phyloP scores from a whole-genome alignment of 441 rosid species.

The Eruca vesicaria region DNA sequence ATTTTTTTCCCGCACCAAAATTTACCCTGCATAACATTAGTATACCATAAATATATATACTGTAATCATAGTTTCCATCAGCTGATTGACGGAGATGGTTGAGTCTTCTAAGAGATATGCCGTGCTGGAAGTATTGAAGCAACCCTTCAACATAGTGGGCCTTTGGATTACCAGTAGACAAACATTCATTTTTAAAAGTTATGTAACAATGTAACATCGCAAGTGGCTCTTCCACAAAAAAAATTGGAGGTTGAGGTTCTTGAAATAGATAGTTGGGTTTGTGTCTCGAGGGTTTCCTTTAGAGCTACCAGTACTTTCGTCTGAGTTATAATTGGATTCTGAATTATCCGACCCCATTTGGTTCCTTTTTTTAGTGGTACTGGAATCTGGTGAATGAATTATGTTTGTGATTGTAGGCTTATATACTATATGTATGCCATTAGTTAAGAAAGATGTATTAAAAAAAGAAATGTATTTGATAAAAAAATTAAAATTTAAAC shows the following conservation, averaged over 20 bases:
- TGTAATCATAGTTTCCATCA: background rate
- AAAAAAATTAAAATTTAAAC: too few species aligned
- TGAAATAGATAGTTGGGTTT: background rate
- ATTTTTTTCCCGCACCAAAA: background rate
- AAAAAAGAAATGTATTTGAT: too few species aligned
- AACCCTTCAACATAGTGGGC: background rate
- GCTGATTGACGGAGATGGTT: background rate
- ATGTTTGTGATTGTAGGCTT: too few species aligned
- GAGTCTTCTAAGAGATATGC: background rate
- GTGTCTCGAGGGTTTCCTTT: background rate
- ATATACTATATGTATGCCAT: too few species aligned
- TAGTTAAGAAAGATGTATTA: too few species aligned
- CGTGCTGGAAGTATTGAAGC: background rate
- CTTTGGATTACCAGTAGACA: background rate
- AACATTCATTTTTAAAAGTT: background rate
- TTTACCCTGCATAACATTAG: background rate
- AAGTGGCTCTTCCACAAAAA: background rate
- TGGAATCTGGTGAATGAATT: too few species aligned
- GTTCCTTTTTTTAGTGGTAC: too few species aligned
- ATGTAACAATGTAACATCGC: background rate
- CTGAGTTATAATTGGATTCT: too few species aligned
- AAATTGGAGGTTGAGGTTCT: background rate
- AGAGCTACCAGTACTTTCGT: background rate
- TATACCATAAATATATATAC: background rate
- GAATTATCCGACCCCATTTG: background rate